phyloP scores from a whole-genome alignment of 495 filamentous ascomycete species.

The Clohesyomyces aquaticus region DNA sequence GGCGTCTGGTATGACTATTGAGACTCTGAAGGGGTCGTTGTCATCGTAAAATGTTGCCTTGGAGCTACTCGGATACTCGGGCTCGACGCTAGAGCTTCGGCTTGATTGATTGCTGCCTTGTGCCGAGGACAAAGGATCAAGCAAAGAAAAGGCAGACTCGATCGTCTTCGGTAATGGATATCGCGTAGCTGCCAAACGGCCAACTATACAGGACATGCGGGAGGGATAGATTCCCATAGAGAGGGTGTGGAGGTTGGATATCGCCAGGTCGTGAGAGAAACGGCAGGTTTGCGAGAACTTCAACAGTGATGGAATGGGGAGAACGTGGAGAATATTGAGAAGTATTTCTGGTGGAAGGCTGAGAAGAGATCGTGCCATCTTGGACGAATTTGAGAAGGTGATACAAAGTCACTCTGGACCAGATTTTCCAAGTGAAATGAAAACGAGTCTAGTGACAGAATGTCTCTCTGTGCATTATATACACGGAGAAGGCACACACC shows the following conservation, averaged over 20 bases:
- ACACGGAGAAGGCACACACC: too few relatives aligned
- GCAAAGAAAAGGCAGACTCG: constrained; percentile 19
- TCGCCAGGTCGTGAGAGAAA: constrained; percentile 32
- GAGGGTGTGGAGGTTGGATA: constrained; percentile 34
- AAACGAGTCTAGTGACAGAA: too few relatives aligned
- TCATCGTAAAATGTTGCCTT: not conserved
- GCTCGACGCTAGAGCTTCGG: not conserved
- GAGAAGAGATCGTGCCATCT: constrained; percentile 27
- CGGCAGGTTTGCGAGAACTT: constrained; percentile 36
- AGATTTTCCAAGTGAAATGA: too few relatives aligned
- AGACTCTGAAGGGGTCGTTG: constrained; percentile 25
- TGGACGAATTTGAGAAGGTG: not conserved
- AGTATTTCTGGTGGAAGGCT: constrained; percentile 38
- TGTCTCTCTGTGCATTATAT: too few relatives aligned
- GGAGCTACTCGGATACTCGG: not conserved
- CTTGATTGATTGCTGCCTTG: not conserved
- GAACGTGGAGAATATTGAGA: constrained; percentile 36
- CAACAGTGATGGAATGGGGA: constrained; percentile 36
- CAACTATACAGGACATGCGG: constrained; percentile 28
- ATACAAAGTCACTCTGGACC: too few relatives aligned
- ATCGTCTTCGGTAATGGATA: constrained; percentile 13
- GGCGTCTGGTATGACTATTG: constrained; percentile 36
- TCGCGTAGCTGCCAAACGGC: constrained; percentile 18
- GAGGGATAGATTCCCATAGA: constrained; percentile 40
- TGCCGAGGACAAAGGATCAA: not conserved